These are phyloP conservation scores for Nigrograna mackinnonii DNA, from an alignment of 2,329 filamentous ascomycete species.

Conservation along the genomic window DNA sequence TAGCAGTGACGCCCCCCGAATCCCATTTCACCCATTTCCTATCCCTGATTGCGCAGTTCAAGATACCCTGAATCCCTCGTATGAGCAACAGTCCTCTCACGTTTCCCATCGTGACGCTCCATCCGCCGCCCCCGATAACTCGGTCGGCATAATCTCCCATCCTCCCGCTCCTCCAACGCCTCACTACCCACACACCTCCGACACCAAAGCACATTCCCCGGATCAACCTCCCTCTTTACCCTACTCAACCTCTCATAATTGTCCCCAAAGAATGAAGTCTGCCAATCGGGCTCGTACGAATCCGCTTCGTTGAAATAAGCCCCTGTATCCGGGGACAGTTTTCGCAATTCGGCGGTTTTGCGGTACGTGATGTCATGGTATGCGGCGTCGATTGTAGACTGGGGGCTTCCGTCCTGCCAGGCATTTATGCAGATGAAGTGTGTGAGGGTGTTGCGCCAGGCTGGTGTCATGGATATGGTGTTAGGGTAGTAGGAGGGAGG, in stretches of 20 bases:
- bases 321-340: conserved; percentile 23
- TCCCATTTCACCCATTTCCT: too few relatives aligned
- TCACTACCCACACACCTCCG: conserved; percentile 30
- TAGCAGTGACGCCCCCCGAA: too few relatives aligned
- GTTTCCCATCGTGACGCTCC: too few relatives aligned
- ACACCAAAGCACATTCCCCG: conserved; percentile 25
- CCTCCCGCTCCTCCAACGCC: conserved; percentile 14
- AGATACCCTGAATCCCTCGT: too few relatives aligned
- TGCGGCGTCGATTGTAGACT: conserved; percentile 14
- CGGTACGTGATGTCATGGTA: conserved; percentile 20
- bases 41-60: too few relatives aligned
- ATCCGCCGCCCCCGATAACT: too few relatives aligned
- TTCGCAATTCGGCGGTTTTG: conserved; percentile 17
- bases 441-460: conserved; percentile 26
- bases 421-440: conserved; percentile 19
- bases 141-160: conserved; percentile 24
- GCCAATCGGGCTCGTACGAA: conserved; percentile 26
- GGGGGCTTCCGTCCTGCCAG: conserved; percentile 16
- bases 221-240: conserved; percentile 26
- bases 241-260: conserved; percentile 18
- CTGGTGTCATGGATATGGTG: conserved; percentile 20
- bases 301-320: conserved; percentile 35
- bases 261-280: conserved; percentile 22
- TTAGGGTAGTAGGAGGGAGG: conserved; percentile 17
- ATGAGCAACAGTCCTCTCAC: too few relatives aligned